Percentiles rank a stretch among this genome's conserved stretches.
Conservation (phyloP, 192 early-diverging fungal genomes). For the Chytriomyces hyalinus region DNA sequence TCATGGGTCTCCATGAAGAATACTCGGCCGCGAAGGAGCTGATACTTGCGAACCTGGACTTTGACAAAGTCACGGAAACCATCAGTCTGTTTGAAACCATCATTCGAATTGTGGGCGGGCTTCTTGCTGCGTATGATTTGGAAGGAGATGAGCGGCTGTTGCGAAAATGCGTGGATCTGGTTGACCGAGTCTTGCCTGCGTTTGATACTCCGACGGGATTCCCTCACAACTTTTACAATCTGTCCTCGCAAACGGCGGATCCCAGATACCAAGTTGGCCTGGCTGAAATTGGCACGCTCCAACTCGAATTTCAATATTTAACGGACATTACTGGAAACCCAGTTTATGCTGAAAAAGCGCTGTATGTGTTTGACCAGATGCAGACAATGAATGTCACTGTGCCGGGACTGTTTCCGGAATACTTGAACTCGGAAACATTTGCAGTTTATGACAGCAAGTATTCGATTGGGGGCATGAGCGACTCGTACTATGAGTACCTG, state of each 20-base stretch:
- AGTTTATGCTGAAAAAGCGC: slow-evolving; percentile 51
- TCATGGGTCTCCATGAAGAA: slow-evolving; percentile 85
- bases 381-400: slow-evolving; percentile 5
- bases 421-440: background rate
- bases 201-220: slow-evolving; percentile 83
- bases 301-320: slow-evolving; percentile 82
- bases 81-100: slow-evolving; percentile 84
- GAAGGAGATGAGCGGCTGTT: slow-evolving; percentile 73
- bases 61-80: slow-evolving; percentile 34
- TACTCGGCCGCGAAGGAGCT: slow-evolving; percentile 75
- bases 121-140: slow-evolving; percentile 87
- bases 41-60: slow-evolving; percentile 61
- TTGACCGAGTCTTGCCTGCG: slow-evolving; percentile 77
- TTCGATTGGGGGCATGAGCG: slow-evolving; percentile 43
- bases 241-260: background rate
- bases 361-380: slow-evolving; percentile 24
- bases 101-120: slow-evolving; percentile 81
- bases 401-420: slow-evolving; percentile 19
- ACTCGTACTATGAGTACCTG: slow-evolving; percentile 61
- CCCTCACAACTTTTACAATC: slow-evolving; percentile 45
- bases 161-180: slow-evolving; percentile 78
- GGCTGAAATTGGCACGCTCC: slow-evolving; percentile 67
- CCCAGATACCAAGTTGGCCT: background rate
- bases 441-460: slow-evolving; percentile 3
- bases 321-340: slow-evolving; percentile 78